Evolutionary conservation across 345 rosid genomes (phyloP).

Genomic region (Melastoma malabathricum): DNA sequence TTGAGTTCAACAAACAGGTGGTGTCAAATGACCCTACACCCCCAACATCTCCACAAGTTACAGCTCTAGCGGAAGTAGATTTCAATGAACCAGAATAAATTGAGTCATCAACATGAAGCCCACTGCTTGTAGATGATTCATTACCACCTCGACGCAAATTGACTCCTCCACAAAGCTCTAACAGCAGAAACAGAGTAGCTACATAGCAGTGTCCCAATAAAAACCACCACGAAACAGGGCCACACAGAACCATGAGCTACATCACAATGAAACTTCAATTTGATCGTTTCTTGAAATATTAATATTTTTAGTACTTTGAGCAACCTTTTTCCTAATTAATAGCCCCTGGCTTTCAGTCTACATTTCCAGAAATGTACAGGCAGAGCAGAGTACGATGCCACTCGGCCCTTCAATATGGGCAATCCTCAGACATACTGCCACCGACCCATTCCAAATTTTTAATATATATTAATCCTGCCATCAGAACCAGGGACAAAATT

Average conservation of each 20-base stretch:
- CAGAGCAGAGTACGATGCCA: too few species aligned
- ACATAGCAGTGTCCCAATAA: conserved; percentile 23
- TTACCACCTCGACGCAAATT: conserved; percentile 11
- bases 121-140: conserved; percentile 16
- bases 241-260: conserved; percentile 32
- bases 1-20: conserved; percentile 64
- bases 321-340: too few species aligned
- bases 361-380: too few species aligned
- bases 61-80: conserved; percentile 13
- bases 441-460: too few species aligned
- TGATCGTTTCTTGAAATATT: neutral
- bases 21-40: conserved; percentile 90
- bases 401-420: too few species aligned
- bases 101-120: conserved; percentile 13
- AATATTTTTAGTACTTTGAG: too few species aligned
- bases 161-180: conserved; percentile 16
- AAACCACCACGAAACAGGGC: conserved; percentile 32
- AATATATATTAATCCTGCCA: too few species aligned
- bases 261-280: conserved; percentile 10
- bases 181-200: conserved; percentile 22
- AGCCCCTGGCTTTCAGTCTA: too few species aligned
- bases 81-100: conserved; percentile 9
- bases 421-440: too few species aligned
- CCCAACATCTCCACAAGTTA: conserved; percentile 57
- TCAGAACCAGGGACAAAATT: too few species aligned